A percentile compares a stretch with the other conserved stretches of the same genome.
phyloP scores from a whole-genome alignment of 345 rosid genomes.

The Lepidium africanum region DNA sequence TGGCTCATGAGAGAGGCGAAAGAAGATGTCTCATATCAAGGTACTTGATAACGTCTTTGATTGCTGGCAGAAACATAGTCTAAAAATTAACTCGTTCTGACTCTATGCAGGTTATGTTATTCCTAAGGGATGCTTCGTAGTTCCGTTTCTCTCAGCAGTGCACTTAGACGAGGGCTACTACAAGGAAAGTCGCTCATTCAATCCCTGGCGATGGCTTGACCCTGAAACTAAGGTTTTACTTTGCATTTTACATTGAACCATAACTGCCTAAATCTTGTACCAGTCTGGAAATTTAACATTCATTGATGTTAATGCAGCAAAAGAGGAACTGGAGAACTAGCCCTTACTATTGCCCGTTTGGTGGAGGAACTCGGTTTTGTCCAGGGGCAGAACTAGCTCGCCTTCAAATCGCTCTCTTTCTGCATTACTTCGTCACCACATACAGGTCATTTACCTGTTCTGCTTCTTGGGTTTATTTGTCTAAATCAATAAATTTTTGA shows the following conservation, averaged over 20 bases:
- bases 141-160: slow-evolving; percentile 82
- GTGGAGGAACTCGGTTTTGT: slow-evolving; percentile 85
- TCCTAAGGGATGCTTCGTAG: slow-evolving; percentile 79
- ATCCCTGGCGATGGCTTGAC: slow-evolving; percentile 92
- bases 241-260: neutral
- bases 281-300: neutral
- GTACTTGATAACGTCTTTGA: slow-evolving; percentile 9
- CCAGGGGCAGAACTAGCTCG: slow-evolving; percentile 91
- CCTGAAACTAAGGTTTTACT: slow-evolving; percentile 52
- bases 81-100: neutral
- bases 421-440: slow-evolving; percentile 53
- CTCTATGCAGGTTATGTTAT: slow-evolving; percentile 53
- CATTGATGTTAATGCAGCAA: slow-evolving; percentile 34
- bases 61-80: neutral
- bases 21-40: slow-evolving; percentile 67
- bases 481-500: neutral
- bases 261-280: neutral
- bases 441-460: slow-evolving; percentile 40
- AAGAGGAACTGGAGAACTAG: slow-evolving; percentile 87
- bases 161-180: slow-evolving; percentile 65
- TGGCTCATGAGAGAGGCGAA: slow-evolving; percentile 90
- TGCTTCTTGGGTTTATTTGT: neutral
- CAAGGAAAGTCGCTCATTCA: slow-evolving; percentile 44
- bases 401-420: slow-evolving; percentile 78
- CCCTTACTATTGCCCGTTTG: slow-evolving; percentile 56